These are phyloP conservation scores for Collybiopsis luxurians DNA, from an alignment of 768 basidiomycete genomes.

Conservation along the genomic window DNA sequence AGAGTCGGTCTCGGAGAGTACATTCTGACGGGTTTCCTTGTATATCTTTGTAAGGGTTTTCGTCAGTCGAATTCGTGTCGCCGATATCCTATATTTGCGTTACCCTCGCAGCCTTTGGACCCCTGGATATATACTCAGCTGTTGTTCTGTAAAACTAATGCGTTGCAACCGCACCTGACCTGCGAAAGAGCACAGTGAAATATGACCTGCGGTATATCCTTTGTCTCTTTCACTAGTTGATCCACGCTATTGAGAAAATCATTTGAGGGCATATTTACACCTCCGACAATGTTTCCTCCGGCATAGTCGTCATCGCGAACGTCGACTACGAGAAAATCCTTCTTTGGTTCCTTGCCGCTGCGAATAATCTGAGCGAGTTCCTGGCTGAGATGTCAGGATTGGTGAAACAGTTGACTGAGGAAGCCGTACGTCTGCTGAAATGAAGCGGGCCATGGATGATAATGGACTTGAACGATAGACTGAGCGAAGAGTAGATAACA, in stretches of 20 bases:
- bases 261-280: slow-evolving; percentile 58
- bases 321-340: slow-evolving; percentile 77
- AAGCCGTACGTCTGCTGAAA: slow-evolving; percentile 35
- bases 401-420: not conserved
- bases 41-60: slow-evolving; percentile 49
- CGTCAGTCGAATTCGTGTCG: slow-evolving; percentile 9
- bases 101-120: slow-evolving; percentile 77
- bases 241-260: slow-evolving; percentile 58
- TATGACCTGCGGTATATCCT: slow-evolving; percentile 59
- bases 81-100: slow-evolving; percentile 13
- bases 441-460: slow-evolving; percentile 32
- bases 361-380: slow-evolving; percentile 71
- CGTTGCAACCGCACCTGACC: slow-evolving; percentile 51
- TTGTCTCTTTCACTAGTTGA: slow-evolving; percentile 55
- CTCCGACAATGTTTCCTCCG: slow-evolving; percentile 76
- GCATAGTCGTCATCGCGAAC: slow-evolving; percentile 81
- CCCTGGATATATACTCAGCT: slow-evolving; percentile 38
- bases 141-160: no score
- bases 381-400: slow-evolving; percentile 31
- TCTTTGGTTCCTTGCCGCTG: slow-evolving; percentile 50
- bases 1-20: slow-evolving; percentile 40
- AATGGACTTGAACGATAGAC: not conserved
- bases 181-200: slow-evolving; percentile 84
- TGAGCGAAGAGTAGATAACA: not conserved
- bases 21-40: slow-evolving; percentile 53